Conservation (phyloP, 257 asterid species). For the Capsicum chinense region DNA sequence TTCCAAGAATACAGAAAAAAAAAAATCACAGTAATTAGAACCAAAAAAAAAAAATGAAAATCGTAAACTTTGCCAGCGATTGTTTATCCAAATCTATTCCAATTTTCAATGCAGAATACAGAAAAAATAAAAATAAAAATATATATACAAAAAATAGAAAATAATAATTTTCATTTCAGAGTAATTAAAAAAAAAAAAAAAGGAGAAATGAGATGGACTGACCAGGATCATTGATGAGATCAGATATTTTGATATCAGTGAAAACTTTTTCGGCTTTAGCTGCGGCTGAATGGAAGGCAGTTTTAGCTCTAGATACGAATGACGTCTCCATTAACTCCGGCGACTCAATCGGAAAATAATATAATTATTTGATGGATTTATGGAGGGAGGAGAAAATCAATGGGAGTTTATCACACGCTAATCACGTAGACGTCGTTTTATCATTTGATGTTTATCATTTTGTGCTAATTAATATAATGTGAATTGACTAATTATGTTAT, state of each 20-base stretch:
- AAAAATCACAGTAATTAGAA: too few relatives aligned
- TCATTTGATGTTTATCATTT: conserved; percentile 16
- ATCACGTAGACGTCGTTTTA: neutral
- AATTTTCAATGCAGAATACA: too few relatives aligned
- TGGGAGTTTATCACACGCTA: conserved; percentile 1
- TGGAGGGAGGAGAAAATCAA: conserved; percentile 1
- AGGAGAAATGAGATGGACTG: conserved; percentile 29
- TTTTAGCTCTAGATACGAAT: conserved; percentile 85
- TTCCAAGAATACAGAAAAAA: too few relatives aligned
- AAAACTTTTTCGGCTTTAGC: conserved; percentile 99
- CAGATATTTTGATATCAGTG: conserved; percentile 85
- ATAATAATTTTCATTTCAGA: conserved; percentile 37
- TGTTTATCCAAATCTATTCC: too few relatives aligned
- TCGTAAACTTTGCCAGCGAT: too few relatives aligned
- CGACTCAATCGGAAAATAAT: conserved; percentile 29
- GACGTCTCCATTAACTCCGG: conserved; percentile 77
- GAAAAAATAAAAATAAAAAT: too few relatives aligned
- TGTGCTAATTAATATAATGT: neutral
- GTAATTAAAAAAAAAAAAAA: conserved; percentile 46
- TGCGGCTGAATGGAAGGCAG: conserved; percentile 97
- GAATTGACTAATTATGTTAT: neutral
- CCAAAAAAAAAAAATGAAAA: too few relatives aligned
- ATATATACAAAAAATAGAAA: too few relatives aligned
- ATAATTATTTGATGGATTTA: neutral
- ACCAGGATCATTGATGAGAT: conserved; percentile 64